Percentiles rank a stretch among this genome's conserved stretches.
Evolutionary conservation across 2,329 filamentous ascomycete genomes (phyloP).

Genomic region (Clarireedia homoeocarpa): DNA sequence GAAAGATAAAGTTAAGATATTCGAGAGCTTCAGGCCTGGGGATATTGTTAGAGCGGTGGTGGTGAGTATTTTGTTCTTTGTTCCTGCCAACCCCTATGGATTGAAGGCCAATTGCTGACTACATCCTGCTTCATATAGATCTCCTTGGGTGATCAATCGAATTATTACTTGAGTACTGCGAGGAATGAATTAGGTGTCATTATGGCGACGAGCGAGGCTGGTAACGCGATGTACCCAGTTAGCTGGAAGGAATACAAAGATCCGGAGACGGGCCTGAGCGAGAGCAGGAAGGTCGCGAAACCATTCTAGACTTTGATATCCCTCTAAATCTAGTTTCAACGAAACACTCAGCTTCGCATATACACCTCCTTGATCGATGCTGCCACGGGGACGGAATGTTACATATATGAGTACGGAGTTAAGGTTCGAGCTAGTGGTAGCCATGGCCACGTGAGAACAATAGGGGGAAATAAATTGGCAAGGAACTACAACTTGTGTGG

Average conservation of each 20-base stretch:
- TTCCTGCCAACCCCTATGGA: neutral
- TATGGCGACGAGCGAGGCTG: conserved; percentile 80
- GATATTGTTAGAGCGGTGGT: conserved; percentile 86
- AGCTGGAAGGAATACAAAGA: conserved; percentile 95
- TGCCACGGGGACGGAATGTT: too few relatives aligned
- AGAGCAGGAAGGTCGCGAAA: conserved; percentile 88
- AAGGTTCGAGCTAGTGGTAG: too few relatives aligned
- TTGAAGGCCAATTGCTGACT: neutral
- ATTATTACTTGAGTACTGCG: conserved; percentile 91
- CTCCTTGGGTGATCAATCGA: conserved; percentile 85
- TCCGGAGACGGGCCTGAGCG: conserved; percentile 65
- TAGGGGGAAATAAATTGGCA: too few relatives aligned
- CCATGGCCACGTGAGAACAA: too few relatives aligned
- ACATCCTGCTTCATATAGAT: conserved; percentile 43
- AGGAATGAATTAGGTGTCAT: conserved; percentile 89
- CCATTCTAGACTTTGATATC: conserved; percentile 50
- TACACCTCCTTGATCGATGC: too few relatives aligned
- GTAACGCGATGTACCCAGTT: conserved; percentile 85
- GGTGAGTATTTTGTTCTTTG: conserved; percentile 34
- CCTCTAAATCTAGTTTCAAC: neutral
- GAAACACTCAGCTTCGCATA: too few relatives aligned
- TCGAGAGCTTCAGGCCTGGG: conserved; percentile 85
- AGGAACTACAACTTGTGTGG: too few relatives aligned
- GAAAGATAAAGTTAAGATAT: conserved; percentile 88
- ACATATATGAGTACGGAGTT: too few relatives aligned